Evolutionary conservation across 1,284 basidiomycete species (phyloP).

Genomic region (Melanopsichium pennsylvanicum): DNA sequence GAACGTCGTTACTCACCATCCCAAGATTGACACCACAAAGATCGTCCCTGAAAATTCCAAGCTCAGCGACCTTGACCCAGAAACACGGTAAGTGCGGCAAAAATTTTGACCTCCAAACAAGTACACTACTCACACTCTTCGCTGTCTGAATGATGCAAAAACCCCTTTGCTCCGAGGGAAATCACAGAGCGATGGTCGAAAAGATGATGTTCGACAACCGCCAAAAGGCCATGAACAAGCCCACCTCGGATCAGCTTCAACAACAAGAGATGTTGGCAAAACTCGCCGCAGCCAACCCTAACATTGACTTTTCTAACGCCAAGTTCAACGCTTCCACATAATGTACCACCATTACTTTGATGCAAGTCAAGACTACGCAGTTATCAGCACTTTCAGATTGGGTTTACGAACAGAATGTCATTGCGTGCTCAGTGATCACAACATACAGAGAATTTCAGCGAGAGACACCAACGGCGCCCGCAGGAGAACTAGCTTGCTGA

Average conservation of each 20-base stretch:
- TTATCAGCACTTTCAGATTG: neutral
- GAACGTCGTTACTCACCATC: conserved; percentile 91
- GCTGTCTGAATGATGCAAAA: neutral
- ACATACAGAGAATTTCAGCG: too few relatives aligned
- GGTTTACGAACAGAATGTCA: too few relatives aligned
- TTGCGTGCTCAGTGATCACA: too few relatives aligned
- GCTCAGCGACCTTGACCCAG: conserved; percentile 91
- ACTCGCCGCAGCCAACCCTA: conserved; percentile 38
- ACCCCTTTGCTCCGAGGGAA: too few relatives aligned
- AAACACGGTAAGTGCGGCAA: conserved; percentile 76
- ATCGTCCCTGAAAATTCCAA: conserved; percentile 96
- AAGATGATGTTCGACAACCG: conserved; percentile 99
- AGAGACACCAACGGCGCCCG: conserved; percentile 7
- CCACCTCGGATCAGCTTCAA: conserved; percentile 65
- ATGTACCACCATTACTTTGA: neutral
- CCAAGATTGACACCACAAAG: conserved; percentile 95
- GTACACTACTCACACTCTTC: too few relatives aligned
- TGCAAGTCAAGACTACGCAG: neutral
- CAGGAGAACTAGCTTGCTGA: conserved; percentile 2
- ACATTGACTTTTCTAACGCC: conserved; percentile 46
- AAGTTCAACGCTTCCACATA: conserved; percentile 40
- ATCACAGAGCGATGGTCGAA: conserved; percentile 92
- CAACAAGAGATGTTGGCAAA: conserved; percentile 54
- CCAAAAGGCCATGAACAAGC: conserved; percentile 96
- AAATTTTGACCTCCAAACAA: too few relatives aligned